These are phyloP conservation scores for Penicillium antarcticum DNA, from an alignment of 495 filamentous ascomycete genomes.

Conservation along the genomic window DNA sequence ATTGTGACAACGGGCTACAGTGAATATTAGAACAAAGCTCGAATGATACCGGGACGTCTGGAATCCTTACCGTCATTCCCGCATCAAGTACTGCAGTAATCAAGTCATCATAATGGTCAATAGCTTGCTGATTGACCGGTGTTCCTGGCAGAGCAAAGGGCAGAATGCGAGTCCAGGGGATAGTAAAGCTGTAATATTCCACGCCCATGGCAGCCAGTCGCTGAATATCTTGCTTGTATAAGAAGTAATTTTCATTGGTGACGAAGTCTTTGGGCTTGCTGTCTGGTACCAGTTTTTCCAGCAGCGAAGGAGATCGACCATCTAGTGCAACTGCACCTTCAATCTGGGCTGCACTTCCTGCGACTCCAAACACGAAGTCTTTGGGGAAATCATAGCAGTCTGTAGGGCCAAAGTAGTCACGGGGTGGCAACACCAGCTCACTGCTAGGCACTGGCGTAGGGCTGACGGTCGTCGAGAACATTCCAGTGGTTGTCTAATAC, in stretches of 20 bases:
- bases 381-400: conserved; percentile 35
- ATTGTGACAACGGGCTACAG: conserved; percentile 38
- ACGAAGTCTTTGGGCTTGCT: conserved; percentile 29
- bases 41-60: not conserved
- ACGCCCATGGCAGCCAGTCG: conserved; percentile 46
- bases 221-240: conserved; percentile 52
- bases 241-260: conserved; percentile 46
- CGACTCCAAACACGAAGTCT: conserved; percentile 51
- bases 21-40: not conserved
- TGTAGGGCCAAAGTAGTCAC: conserved; percentile 24
- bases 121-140: conserved; percentile 40
- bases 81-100: conserved; percentile 39
- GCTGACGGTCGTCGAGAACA: conserved; percentile 32
- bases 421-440: conserved; percentile 34
- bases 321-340: conserved; percentile 45
- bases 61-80: conserved; percentile 23
- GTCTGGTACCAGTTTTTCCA: conserved; percentile 30
- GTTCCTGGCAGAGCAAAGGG: conserved; percentile 41
- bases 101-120: conserved; percentile 46
- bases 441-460: conserved; percentile 31
- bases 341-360: conserved; percentile 47
- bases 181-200: conserved; percentile 45
- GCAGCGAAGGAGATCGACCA: conserved; percentile 35
- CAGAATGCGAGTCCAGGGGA: conserved; percentile 44
- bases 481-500: conserved; percentile 19